A percentile compares a stretch with the other conserved stretches of the same genome.
These are phyloP conservation scores for Gymnopus androsaceus DNA, from an alignment of 1,284 basidiomycete species.

Conservation along the genomic window DNA sequence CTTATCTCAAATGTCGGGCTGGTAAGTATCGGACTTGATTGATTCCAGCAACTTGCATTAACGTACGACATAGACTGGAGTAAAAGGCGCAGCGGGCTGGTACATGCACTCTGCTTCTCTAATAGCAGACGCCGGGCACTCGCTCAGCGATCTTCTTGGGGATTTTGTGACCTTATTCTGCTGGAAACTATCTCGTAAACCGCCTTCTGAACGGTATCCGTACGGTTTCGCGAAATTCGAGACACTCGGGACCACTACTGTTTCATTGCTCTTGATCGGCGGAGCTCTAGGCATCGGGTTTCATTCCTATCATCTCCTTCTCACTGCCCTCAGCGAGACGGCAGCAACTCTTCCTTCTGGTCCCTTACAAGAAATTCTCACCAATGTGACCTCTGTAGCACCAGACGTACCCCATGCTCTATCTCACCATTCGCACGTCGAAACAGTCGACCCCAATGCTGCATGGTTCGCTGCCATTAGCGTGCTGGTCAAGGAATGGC, in stretches of 20 bases:
- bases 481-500: conserved; percentile 88
- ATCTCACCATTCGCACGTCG: conserved; percentile 58
- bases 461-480: conserved; percentile 92
- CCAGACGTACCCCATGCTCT: conserved; percentile 52
- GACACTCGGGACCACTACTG: conserved; percentile 80
- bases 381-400: conserved; percentile 56
- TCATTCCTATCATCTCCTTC: conserved; percentile 85
- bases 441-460: conserved; percentile 87
- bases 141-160: conserved; percentile 84
- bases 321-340: conserved; percentile 66
- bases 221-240: conserved; percentile 95
- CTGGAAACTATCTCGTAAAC: conserved; percentile 85
- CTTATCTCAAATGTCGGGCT: conserved; percentile 85
- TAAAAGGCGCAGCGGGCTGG: conserved; percentile 87
- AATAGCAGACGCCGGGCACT: conserved; percentile 94
- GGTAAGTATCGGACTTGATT: neutral
- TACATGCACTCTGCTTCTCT: conserved; percentile 89
- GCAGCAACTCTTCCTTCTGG: conserved; percentile 59
- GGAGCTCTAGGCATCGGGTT: conserved; percentile 92
- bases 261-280: conserved; percentile 80
- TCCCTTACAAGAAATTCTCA: conserved; percentile 59
- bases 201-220: conserved; percentile 78
- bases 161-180: conserved; percentile 94
- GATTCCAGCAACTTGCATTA: neutral
- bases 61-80: conserved; percentile 51